Percentiles rank a stretch among this genome's conserved stretches.
Evolutionary conservation across 2,329 filamentous ascomycete genomes (phyloP).

Genomic region (Graphium sp.): DNA sequence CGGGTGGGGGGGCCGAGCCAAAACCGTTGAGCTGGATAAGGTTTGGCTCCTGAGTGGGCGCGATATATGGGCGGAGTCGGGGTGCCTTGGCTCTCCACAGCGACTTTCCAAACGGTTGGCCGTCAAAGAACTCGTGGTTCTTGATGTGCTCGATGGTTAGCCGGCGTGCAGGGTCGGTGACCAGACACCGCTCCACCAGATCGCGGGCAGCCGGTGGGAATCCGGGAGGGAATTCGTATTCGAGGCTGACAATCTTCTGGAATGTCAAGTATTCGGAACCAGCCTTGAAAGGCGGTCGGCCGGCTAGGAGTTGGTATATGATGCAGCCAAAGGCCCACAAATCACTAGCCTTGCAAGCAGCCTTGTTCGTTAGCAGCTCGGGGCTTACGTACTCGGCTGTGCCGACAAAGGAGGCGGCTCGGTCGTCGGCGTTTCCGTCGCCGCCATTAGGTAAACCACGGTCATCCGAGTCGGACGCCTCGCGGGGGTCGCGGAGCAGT

Average conservation of each 20-base stretch:
- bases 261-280: slow-evolving; percentile 94
- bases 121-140: slow-evolving; percentile 89
- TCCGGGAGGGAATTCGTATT: slow-evolving; percentile 82
- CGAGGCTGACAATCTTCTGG: slow-evolving; percentile 88
- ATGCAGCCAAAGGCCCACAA: slow-evolving; percentile 98
- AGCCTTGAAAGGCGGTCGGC: slow-evolving; percentile 92
- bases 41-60: slow-evolving; percentile 56
- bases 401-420: slow-evolving; percentile 88
- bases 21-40: slow-evolving; percentile 57
- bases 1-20: slow-evolving; percentile 10
- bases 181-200: slow-evolving; percentile 75
- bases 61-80: slow-evolving; percentile 66
- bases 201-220: slow-evolving; percentile 80
- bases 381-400: slow-evolving; percentile 98
- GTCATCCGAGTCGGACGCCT: slow-evolving; percentile 18
- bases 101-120: slow-evolving; percentile 64
- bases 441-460: slow-evolving; percentile 18
- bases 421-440: slow-evolving; percentile 40
- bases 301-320: slow-evolving; percentile 86
- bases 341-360: slow-evolving; percentile 93
- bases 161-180: slow-evolving; percentile 70
- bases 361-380: slow-evolving; percentile 91
- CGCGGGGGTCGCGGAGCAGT: slow-evolving; percentile 38
- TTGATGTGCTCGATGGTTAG: slow-evolving; percentile 93
- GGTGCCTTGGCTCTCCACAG: slow-evolving; percentile 87